Evolutionary conservation across 1,284 basidiomycete species (phyloP).

Genomic region (Papiliotrema laurentii): DNA sequence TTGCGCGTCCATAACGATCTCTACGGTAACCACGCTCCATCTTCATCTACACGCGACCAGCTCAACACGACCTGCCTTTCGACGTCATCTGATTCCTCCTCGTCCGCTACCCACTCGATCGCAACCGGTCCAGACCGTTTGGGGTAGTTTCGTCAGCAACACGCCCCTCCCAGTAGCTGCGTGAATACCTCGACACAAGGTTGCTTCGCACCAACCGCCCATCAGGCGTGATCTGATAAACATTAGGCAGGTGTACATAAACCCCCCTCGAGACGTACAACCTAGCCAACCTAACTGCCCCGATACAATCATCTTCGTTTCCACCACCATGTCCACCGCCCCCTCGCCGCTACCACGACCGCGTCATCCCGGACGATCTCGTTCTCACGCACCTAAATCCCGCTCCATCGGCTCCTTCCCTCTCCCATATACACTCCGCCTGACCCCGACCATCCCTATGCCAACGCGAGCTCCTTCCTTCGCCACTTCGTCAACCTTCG

Average conservation of each 20-base stretch:
- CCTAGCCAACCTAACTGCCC: not conserved
- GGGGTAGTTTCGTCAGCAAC: not conserved
- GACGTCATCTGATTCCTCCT: not conserved
- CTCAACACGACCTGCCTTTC: not conserved
- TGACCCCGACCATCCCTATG: not conserved
- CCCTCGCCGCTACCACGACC: not conserved
- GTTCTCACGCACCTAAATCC: slow-evolving; percentile 16
- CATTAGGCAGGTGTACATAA: not conserved
- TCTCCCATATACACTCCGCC: not conserved
- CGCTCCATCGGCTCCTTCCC: slow-evolving; percentile 20
- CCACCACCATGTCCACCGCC: slow-evolving; percentile 25
- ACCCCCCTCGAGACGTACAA: not conserved
- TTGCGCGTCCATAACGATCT: not conserved
- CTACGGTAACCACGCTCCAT: not conserved
- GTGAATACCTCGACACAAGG: not conserved
- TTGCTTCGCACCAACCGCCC: not conserved
- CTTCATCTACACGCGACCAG: not conserved
- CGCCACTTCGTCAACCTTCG: not conserved
- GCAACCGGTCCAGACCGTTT: not conserved
- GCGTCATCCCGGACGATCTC: no score
- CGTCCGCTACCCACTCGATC: no score
- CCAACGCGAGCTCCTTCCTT: slow-evolving; percentile 7
- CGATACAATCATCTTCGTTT: not conserved
- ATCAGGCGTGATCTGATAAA: not conserved
- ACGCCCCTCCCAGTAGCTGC: not conserved